These are phyloP conservation scores for Russula abietina DNA, from an alignment of 768 basidiomycete species.

Conservation along the genomic window DNA sequence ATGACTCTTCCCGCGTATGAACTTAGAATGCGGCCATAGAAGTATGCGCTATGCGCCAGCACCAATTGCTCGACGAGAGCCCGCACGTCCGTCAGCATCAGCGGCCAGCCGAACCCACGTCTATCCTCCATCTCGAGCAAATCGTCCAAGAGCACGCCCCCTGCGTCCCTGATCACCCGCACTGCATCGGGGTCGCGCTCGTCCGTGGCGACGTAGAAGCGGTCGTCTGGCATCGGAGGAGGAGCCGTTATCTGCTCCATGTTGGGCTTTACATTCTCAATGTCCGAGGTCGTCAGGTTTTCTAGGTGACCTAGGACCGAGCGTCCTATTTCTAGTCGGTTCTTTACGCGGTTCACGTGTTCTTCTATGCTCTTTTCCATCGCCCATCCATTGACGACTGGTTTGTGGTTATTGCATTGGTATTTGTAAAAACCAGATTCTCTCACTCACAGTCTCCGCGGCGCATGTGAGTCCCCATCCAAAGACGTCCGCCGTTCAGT, in stretches of 20 bases:
- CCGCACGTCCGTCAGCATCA: conserved; percentile 40
- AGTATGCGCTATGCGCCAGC: conserved; percentile 33
- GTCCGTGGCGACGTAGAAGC: conserved; percentile 37
- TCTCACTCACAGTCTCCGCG: conserved; percentile 38
- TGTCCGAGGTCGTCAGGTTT: conserved; percentile 9
- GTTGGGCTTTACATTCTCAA: conserved; percentile 9
- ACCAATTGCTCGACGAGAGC: conserved; percentile 39
- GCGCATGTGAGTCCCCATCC: conserved; percentile 42
- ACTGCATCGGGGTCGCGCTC: conserved; percentile 36
- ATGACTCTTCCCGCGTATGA: conserved; percentile 36
- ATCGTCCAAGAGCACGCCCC: conserved; percentile 39
- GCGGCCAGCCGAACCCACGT: conserved; percentile 36
- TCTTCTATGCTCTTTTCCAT: conserved; percentile 33
- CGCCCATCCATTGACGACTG: conserved; percentile 33
- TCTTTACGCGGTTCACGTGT: conserved; percentile 34
- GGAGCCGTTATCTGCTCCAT: background rate
- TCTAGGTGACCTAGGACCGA: conserved; percentile 25
- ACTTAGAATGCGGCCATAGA: conserved; percentile 35
- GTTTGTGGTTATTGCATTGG: background rate
- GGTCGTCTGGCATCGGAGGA: conserved; percentile 12
- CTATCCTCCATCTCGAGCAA: conserved; percentile 38
- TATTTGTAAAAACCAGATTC: background rate
- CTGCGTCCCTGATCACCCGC: conserved; percentile 31
- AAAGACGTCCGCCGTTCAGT: conserved; percentile 32
- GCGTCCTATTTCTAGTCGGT: conserved; percentile 29